Conservation (phyloP, 2,329 filamentous ascomycete species). For the Lecanicillium sp. region DNA sequence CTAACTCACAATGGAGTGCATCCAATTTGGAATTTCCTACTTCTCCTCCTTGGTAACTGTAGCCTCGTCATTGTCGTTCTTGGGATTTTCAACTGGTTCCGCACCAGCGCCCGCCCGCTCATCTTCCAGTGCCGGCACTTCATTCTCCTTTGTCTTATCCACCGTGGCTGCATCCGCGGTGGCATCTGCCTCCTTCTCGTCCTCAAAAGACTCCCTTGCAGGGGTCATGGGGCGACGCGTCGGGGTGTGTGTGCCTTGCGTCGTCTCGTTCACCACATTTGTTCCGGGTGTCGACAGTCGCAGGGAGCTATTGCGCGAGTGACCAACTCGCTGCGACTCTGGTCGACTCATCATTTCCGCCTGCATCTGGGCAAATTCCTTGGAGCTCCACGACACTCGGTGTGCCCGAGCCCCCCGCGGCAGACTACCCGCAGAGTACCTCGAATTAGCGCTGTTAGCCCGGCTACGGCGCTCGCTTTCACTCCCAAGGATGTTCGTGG, state of each 20-base stretch:
- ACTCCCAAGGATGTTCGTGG: too few relatives aligned
- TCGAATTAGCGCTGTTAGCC: conserved; percentile 36
- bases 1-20: too few relatives aligned
- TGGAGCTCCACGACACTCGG: conserved; percentile 43
- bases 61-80: too few relatives aligned
- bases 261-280: conserved; percentile 4
- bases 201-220: conserved; percentile 13
- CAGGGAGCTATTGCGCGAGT: conserved; percentile 24
- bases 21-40: too few relatives aligned
- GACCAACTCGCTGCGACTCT: conserved; percentile 17
- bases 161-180: too few relatives aligned
- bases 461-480: conserved; percentile 24
- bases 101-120: too few relatives aligned
- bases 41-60: too few relatives aligned
- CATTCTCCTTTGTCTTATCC: too few relatives aligned
- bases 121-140: too few relatives aligned
- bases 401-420: conserved; percentile 42
- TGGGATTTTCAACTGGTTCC: too few relatives aligned
- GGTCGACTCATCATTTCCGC: conserved; percentile 21
- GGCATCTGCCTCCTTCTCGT: conserved; percentile 2
- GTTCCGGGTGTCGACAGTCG: conserved; percentile 13
- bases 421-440: conserved; percentile 36
- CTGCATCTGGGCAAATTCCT: conserved; percentile 38
- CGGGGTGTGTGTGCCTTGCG: conserved; percentile 7
- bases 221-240: conserved; percentile 15